phyloP scores from a whole-genome alignment of 148 eudicot genomes.

The Heliosperma pusillum region DNA sequence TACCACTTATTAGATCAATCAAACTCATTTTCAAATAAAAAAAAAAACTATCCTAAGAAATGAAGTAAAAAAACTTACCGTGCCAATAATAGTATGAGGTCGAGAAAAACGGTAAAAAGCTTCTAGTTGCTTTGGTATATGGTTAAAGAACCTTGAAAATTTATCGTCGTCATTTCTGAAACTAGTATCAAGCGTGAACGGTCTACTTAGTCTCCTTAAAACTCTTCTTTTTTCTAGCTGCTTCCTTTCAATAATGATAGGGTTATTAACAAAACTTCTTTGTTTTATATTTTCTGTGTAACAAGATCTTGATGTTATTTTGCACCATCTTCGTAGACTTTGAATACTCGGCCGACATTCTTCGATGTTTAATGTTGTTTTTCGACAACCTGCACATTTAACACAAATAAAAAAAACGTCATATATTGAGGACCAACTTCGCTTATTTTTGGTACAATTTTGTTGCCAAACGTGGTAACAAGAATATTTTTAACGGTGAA shows the following conservation, averaged over 20 bases:
- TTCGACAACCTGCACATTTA: slow-evolving; percentile 21
- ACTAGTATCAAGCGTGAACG: slow-evolving; percentile 8
- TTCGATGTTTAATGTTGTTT: neutral
- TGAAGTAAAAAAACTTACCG: slow-evolving; percentile 30
- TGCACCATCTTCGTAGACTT: neutral
- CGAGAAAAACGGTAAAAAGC: slow-evolving; percentile 41
- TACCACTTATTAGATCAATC: too few relatives aligned
- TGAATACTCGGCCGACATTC: neutral
- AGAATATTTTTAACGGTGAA: too few relatives aligned
- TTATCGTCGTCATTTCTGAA: slow-evolving; percentile 5
- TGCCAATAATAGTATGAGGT: slow-evolving; percentile 50
- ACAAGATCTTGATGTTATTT: neutral
- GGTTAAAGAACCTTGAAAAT: slow-evolving; percentile 3
- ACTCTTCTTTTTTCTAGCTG: neutral
- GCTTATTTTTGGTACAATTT: neutral
- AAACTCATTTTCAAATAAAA: too few relatives aligned
- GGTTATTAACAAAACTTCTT: neutral
- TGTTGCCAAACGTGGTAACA: too few relatives aligned
- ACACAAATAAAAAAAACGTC: neutral
- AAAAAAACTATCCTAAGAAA: too few relatives aligned
- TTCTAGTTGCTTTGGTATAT: slow-evolving; percentile 18
- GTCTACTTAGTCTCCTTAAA: slow-evolving; percentile 13
- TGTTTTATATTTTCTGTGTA: neutral
- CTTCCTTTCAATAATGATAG: neutral
- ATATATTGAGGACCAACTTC: neutral